phyloP scores from a whole-genome alignment of 2,329 filamentous ascomycete genomes.

The Sarocladiaceae sp. region DNA sequence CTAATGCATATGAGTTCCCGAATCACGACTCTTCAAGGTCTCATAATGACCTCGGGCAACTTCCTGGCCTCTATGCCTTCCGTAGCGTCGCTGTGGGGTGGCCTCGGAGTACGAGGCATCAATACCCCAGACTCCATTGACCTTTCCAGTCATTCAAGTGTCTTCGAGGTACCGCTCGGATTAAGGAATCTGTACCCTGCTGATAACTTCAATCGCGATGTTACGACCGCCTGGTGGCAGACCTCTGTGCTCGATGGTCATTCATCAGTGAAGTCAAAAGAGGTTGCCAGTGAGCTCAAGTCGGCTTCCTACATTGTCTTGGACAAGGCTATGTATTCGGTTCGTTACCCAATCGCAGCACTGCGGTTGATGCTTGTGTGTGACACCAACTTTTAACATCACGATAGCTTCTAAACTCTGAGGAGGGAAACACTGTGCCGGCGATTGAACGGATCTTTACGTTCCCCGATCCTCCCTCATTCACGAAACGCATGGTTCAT shows the following conservation, averaged over 20 bases:
- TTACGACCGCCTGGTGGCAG: slow-evolving; percentile 13
- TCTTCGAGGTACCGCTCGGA: slow-evolving; percentile 3
- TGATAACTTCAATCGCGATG: slow-evolving; percentile 14
- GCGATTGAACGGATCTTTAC: slow-evolving; percentile 11
- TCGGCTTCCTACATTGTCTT: slow-evolving; percentile 3
- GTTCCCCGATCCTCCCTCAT: slow-evolving; percentile 12
- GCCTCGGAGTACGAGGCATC: background rate
- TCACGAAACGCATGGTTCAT: slow-evolving; percentile 12
- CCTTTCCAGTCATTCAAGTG: background rate
- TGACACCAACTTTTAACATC: background rate
- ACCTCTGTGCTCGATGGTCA: slow-evolving; percentile 11
- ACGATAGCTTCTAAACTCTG: background rate
- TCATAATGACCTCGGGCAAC: background rate
- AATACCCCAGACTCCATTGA: background rate
- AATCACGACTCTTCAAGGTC: too few species aligned
- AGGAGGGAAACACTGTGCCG: background rate
- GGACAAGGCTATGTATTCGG: slow-evolving; percentile 6
- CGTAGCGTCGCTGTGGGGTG: background rate
- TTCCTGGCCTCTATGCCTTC: background rate
- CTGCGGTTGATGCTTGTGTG: slow-evolving; percentile 9
- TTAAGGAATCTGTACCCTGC: slow-evolving; percentile 12
- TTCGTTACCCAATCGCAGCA: background rate
- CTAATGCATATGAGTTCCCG: too few species aligned
- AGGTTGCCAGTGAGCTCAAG: background rate
- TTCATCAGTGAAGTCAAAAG: background rate